Evolutionary conservation across 306 rosid genomes (phyloP), one percentile per base, ranked within the genome.

Genomic region (Dryas octopetala): DNA sequence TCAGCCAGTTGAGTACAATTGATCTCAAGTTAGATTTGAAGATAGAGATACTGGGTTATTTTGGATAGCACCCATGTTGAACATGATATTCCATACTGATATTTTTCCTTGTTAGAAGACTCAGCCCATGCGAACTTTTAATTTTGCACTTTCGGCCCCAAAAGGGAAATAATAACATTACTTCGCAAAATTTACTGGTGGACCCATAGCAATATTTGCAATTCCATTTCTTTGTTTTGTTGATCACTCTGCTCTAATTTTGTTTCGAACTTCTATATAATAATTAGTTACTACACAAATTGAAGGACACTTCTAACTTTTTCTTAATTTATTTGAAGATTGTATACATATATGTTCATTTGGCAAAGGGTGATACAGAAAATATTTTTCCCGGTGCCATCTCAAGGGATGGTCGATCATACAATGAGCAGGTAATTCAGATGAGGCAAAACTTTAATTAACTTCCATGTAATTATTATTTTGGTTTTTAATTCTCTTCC

Each of bases 381-480:
- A 86, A 89, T 71, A 84, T 92, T 74, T 96, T 96, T 81, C 98
- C 99, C 51, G 83, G 91, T 83, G 93, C 98, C 75, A 90, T 96
- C 70, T 96, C 99, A 50, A 90, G 83, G 93, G 99, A 96, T 76
- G 98, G 99, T 17, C 92, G 99, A 66, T 96, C 99, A 14, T 96
- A 96, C 82, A 96, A 96, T 50, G 98, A 96, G 57, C 94, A 90
- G 96, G 99, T 86, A 73, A 78, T 81, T 83, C 73, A 5, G 55
- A 59, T 45, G 52, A 53, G 76, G 55, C 53, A 40, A n/a, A 47
- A 13, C 59, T 41, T 74, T 77, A 23, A 3, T 59, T 59, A 68
- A 60, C 28, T 79, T 64, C 3, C 13, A 9, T 72, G 58, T 68
- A 15, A 28, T 40, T 5, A 14, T 16, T 17, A n/a, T 74, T 74